phyloP scores from a whole-genome alignment of 768 basidiomycete species.

The Coprinopsis strossmayeri region DNA sequence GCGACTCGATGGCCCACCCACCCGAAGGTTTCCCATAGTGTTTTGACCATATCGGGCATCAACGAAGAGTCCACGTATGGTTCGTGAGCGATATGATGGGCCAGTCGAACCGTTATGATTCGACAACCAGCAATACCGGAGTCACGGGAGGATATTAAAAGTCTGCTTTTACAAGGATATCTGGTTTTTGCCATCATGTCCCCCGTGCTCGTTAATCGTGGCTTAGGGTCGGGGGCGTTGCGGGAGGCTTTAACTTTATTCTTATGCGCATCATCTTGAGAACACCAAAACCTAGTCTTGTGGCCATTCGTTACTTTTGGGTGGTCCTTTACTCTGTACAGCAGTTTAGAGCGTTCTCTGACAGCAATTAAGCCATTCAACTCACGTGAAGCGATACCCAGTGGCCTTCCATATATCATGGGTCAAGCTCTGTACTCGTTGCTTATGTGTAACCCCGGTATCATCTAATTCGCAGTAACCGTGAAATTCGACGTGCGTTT shows the following conservation, averaged over 20 bases:
- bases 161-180: slow-evolving; percentile 38
- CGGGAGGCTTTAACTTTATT: slow-evolving; percentile 27
- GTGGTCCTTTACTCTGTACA: slow-evolving; percentile 41
- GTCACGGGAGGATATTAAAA: slow-evolving; percentile 39
- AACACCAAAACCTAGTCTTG: slow-evolving; percentile 47
- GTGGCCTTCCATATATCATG: slow-evolving; percentile 43
- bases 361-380: slow-evolving; percentile 7
- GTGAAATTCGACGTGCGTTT: slow-evolving; percentile 33
- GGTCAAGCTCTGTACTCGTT: slow-evolving; percentile 33
- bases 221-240: slow-evolving; percentile 25
- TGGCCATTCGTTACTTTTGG: slow-evolving; percentile 39
- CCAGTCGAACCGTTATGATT: slow-evolving; percentile 35
- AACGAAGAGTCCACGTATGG: slow-evolving; percentile 34
- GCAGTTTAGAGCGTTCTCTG: background rate
- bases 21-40: slow-evolving; percentile 27
- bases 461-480: slow-evolving; percentile 31
- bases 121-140: slow-evolving; percentile 17
- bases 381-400: slow-evolving; percentile 46
- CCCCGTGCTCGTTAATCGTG: slow-evolving; percentile 30
- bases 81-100: slow-evolving; percentile 38
- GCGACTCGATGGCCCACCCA: slow-evolving; percentile 9
- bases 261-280: slow-evolving; percentile 40
- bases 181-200: slow-evolving; percentile 33
- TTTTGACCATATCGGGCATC: slow-evolving; percentile 29
- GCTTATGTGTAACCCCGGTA: slow-evolving; percentile 28